A percentile compares a stretch with the other conserved stretches of the same genome.
These are phyloP conservation scores for Saccharomycopsis sp. DNA, from an alignment of 805 yeast genomes.

Conservation along the genomic window DNA sequence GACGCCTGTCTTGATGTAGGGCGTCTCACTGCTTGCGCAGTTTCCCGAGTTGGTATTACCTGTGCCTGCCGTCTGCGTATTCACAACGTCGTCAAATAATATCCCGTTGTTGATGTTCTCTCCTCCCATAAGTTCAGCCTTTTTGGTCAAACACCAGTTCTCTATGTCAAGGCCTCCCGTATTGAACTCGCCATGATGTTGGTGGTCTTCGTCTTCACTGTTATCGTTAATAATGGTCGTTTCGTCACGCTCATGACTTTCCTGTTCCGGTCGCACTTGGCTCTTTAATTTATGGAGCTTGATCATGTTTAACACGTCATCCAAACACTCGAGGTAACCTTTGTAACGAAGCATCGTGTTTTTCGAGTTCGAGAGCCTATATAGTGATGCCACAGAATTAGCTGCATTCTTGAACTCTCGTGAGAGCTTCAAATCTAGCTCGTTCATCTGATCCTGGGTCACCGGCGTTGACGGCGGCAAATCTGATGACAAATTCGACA, in stretches of 20 bases:
- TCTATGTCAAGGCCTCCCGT: constrained; percentile 39
- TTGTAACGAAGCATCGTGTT: constrained; percentile 40
- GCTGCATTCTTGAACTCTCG: constrained; percentile 68
- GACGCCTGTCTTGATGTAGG: background rate
- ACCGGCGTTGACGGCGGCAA: constrained; percentile 49
- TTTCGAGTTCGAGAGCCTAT: constrained; percentile 52
- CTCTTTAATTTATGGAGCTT: constrained; percentile 21
- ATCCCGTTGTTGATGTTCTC: constrained; percentile 19
- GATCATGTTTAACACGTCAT: constrained; percentile 44
- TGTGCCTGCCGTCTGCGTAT: background rate
- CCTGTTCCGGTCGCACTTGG: background rate
- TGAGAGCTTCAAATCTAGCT: constrained; percentile 47
- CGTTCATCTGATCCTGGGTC: constrained; percentile 40
- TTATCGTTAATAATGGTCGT: background rate
- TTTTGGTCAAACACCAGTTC: constrained; percentile 45
- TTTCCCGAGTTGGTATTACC: background rate
- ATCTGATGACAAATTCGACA: constrained; percentile 51
- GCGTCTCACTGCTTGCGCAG: background rate
- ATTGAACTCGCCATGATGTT: constrained; percentile 12
- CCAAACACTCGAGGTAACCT: constrained; percentile 58
- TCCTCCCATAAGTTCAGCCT: constrained; percentile 35
- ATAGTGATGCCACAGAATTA: constrained; percentile 60
- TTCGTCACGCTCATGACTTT: background rate
- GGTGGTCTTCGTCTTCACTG: background rate
- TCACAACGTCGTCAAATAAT: constrained; percentile 2